Evolutionary conservation across 1,139 yeast species (phyloP).

Genomic region (Blastobotrys aristatus): DNA sequence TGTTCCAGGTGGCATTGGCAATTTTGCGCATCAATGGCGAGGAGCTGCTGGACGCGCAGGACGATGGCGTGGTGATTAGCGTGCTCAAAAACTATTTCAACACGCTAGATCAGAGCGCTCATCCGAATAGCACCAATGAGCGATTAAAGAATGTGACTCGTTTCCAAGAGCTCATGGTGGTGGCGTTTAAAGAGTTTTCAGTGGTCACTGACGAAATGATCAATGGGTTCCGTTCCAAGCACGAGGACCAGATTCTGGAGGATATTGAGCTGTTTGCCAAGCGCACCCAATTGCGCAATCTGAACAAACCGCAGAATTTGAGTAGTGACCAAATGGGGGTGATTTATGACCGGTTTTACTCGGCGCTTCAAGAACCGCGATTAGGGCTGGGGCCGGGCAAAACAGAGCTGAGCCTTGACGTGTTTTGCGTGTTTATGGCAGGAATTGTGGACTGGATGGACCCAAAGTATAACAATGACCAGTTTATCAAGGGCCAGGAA

Average conservation of each 20-base stretch:
- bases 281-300: conserved; percentile 80
- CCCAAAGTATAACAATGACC: conserved; percentile 25
- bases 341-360: conserved; percentile 80
- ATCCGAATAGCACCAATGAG: conserved; percentile 64
- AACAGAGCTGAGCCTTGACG: conserved; percentile 63
- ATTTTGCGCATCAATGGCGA: conserved; percentile 83
- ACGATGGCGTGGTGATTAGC: conserved; percentile 88
- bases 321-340: conserved; percentile 55
- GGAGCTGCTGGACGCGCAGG: conserved; percentile 68
- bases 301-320: conserved; percentile 67
- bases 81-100: conserved; percentile 78
- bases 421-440: conserved; percentile 68
- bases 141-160: conserved; percentile 65
- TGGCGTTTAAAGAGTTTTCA: conserved; percentile 87
- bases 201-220: conserved; percentile 73
- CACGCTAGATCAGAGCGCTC: conserved; percentile 73
- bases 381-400: conserved; percentile 49
- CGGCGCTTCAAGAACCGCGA: conserved; percentile 67
- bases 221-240: conserved; percentile 60
- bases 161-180: conserved; percentile 85
- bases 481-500: conserved; percentile 17
- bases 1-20: conserved; percentile 92
- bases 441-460: conserved; percentile 75
- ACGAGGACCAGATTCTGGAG: conserved; percentile 70
- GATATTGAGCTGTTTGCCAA: conserved; percentile 89